Evolutionary conservation across 1,284 basidiomycete genomes (phyloP).

Genomic region (Cryptococcus sp.): DNA sequence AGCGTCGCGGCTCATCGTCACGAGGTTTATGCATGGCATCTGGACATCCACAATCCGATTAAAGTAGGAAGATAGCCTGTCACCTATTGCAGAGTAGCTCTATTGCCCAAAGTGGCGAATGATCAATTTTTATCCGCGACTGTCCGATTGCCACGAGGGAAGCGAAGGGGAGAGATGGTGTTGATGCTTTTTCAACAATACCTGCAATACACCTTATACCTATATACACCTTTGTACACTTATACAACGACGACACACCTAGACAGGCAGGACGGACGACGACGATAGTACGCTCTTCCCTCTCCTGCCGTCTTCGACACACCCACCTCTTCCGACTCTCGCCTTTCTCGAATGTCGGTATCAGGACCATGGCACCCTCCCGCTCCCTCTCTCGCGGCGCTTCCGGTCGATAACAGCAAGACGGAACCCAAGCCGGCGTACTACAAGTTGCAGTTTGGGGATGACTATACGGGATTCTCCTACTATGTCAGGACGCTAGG

Average conservation of each 20-base stretch:
- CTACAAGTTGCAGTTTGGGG: constrained; percentile 47
- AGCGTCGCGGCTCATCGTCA: not conserved
- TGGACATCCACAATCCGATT: no score
- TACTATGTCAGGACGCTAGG: constrained; percentile 46
- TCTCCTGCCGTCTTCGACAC: not conserved
- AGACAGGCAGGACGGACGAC: not conserved
- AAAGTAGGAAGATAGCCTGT: no score
- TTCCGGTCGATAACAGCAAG: constrained; percentile 44
- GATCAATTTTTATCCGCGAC: no score
- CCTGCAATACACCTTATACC: no score
- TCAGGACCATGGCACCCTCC: constrained; percentile 28
- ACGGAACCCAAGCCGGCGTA: constrained; percentile 46
- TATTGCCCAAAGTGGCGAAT: no score
- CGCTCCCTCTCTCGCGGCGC: constrained; percentile 35
- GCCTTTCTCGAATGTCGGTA: not conserved
- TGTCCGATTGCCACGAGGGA: no score
- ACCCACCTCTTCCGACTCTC: not conserved
- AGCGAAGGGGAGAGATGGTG: no score
- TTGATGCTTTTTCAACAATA: no score
- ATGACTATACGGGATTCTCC: constrained; percentile 45
- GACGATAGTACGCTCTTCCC: not conserved
- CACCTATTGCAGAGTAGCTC: no score
- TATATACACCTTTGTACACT: no score
- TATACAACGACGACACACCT: no score
- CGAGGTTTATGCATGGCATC: no score